Evolutionary conservation across 139 green algal genomes (phyloP), one percentile per base, ranked within the genome.

Genomic region (Volvox reticuliferus): DNA sequence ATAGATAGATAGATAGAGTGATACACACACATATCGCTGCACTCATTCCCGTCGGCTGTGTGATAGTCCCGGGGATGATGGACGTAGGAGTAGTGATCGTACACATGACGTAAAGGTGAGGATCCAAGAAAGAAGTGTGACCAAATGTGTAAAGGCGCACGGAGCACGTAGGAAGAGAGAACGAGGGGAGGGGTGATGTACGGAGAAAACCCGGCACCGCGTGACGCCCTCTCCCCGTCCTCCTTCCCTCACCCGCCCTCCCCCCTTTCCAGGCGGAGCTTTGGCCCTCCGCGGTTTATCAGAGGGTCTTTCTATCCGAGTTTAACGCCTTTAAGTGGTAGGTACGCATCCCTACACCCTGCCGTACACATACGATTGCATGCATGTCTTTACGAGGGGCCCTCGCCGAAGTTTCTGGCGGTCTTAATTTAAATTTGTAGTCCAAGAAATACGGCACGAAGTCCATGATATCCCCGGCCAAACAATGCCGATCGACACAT

Each of bases 241-340:
- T 30, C 2, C 76, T 65, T 1, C 78, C 35, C 78, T 36, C 76
- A 19, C 32, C 76, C 75, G 19, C 78, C 44, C 79, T 20, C 80
- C 30, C 78, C 35, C 78, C 78, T 32, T 6, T 24, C 79, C 79
- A 87, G 33, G 81, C 86, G 33, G 30, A 63, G 71, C 69, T 92
- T 50, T 89, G 87, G 90, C n/a, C 61, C 71, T 62, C 82, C 65
- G 86, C 62, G 19, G 91, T 95, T 55, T 95, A 94, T 69, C 73
- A 92, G 77, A 89, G 93, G 13, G 75, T 95, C 14, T 95, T 95
- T 73, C 26, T 95, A 50, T 87, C 89, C 12, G 86, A 93, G 89
- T 88, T 87, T 65, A 83, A 91, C 35, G 93, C 93, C 12, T 55
- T 35, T 28, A 78, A 75, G 0, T 95, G 93, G 93, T 89, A 32